These are phyloP conservation scores for Calonectria honghensis DNA, from an alignment of 2,329 filamentous ascomycete genomes.

Conservation along the genomic window DNA sequence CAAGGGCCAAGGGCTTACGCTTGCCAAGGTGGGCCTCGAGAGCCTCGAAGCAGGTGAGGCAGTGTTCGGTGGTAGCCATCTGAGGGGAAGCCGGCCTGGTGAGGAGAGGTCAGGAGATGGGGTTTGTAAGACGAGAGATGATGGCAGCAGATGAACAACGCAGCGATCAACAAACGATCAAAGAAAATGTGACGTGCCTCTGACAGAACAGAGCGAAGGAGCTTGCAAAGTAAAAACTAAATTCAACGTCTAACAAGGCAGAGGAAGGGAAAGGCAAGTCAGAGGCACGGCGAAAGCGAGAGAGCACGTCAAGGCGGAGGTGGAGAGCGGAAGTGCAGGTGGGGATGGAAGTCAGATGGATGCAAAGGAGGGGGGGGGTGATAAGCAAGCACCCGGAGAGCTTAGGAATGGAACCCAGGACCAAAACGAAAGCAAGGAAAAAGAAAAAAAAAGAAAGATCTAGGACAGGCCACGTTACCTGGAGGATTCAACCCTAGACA, in stretches of 20 bases:
- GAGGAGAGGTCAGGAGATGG: constrained; percentile 32
- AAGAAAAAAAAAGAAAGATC: neutral
- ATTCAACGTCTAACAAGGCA: neutral
- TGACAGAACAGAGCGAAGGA: constrained; percentile 10
- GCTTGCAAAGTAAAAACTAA: constrained; percentile 1
- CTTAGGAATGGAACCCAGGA: constrained; percentile 16
- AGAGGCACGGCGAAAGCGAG: constrained; percentile 36
- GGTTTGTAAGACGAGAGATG: constrained; percentile 31
- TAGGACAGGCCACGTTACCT: constrained; percentile 19
- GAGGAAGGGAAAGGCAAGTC: constrained; percentile 24
- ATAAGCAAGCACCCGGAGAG: constrained; percentile 41
- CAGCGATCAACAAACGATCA: constrained; percentile 15
- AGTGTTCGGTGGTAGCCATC: constrained; percentile 92
- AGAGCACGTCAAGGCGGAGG: constrained; percentile 28
- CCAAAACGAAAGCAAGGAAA: neutral
- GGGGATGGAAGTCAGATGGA: constrained; percentile 30
- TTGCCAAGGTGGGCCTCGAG: constrained; percentile 85
- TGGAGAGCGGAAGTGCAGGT: constrained; percentile 28
- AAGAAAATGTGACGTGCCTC: constrained; percentile 29
- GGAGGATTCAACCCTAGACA: constrained; percentile 1
- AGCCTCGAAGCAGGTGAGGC: constrained; percentile 93
- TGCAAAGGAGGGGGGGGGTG: constrained; percentile 36
- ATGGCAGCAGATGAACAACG: constrained; percentile 24
- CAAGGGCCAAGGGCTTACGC: constrained; percentile 80
- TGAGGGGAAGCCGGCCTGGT: constrained; percentile 36